phyloP scores from a whole-genome alignment of 106 monocot species.

The Platanthera guangdongensis region DNA sequence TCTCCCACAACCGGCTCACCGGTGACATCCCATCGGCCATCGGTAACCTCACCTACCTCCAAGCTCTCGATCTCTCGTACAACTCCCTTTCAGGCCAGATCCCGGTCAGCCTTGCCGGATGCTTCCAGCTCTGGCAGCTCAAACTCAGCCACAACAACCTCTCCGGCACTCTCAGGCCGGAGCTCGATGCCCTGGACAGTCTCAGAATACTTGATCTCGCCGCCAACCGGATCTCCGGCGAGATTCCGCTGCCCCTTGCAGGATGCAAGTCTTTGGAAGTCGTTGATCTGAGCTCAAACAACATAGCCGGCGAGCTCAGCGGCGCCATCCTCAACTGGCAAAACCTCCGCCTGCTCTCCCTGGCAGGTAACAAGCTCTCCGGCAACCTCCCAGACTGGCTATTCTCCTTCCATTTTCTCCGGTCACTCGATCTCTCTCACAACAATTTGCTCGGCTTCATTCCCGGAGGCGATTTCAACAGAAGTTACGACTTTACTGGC shows the following conservation, averaged over 20 bases:
- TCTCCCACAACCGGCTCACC: slow-evolving; percentile 51
- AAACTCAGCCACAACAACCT: slow-evolving; percentile 69
- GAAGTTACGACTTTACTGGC: slow-evolving; percentile 39
- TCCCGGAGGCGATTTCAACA: slow-evolving; percentile 61
- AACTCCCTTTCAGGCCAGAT: slow-evolving; percentile 68
- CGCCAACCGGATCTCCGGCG: slow-evolving; percentile 68
- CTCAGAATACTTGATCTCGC: slow-evolving; percentile 60
- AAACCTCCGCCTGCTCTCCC: slow-evolving; percentile 55
- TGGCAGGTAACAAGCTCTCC: slow-evolving; percentile 48
- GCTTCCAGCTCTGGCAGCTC: slow-evolving; percentile 86
- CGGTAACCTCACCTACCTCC: slow-evolving; percentile 85
- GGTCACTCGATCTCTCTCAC: slow-evolving; percentile 56
- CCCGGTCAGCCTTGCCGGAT: slow-evolving; percentile 64
- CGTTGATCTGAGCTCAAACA: slow-evolving; percentile 54
- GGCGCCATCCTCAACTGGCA: slow-evolving; percentile 77
- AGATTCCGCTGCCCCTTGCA: slow-evolving; percentile 84
- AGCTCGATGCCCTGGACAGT: slow-evolving; percentile 81
- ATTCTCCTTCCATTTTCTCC: slow-evolving; percentile 70
- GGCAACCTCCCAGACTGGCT: slow-evolving; percentile 78
- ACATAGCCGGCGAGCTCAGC: slow-evolving; percentile 67
- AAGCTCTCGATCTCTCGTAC: slow-evolving; percentile 59
- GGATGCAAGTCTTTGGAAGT: slow-evolving; percentile 83
- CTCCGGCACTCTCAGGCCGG: slow-evolving; percentile 68
- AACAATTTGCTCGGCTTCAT: slow-evolving; percentile 76
- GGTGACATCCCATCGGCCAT: slow-evolving; percentile 71